Evolutionary conservation across 371 early-diverging fungal genomes (phyloP).

Genomic region (Dinochytrium kinnereticum): DNA sequence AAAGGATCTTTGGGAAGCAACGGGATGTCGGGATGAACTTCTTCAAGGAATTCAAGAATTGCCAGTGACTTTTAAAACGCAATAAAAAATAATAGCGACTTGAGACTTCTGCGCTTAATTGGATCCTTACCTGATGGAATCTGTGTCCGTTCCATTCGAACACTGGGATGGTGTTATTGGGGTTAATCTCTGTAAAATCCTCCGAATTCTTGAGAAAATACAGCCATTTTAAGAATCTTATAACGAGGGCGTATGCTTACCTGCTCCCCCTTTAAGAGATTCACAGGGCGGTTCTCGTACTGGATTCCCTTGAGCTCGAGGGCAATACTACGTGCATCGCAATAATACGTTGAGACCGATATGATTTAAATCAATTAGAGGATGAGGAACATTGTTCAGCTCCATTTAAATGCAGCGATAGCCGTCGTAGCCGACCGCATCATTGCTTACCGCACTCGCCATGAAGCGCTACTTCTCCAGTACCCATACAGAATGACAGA

Average conservation of each 20-base stretch:
- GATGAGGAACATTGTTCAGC: too few relatives aligned
- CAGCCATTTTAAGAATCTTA: constrained; percentile 1
- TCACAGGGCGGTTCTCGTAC: constrained; percentile 67
- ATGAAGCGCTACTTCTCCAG: constrained; percentile 78
- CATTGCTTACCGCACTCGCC: constrained; percentile 62
- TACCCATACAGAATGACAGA: constrained; percentile 64
- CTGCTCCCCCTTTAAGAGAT: constrained; percentile 76
- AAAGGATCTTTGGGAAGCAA: constrained; percentile 76
- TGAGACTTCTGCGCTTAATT: too few relatives aligned
- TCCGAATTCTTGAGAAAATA: constrained; percentile 50
- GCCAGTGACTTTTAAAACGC: constrained; percentile 62
- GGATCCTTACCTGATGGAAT: constrained; percentile 37
- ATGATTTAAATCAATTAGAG: too few relatives aligned
- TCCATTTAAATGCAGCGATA: too few relatives aligned
- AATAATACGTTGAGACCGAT: too few relatives aligned
- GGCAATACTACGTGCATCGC: too few relatives aligned
- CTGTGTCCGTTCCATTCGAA: constrained; percentile 53
- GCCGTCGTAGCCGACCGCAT: background rate
- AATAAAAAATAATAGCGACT: background rate
- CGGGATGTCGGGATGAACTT: constrained; percentile 65
- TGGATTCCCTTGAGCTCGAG: constrained; percentile 75
- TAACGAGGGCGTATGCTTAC: constrained; percentile 39
- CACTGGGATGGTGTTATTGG: constrained; percentile 73
- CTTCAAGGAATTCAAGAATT: constrained; percentile 90
- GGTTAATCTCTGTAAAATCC: constrained; percentile 64